Percentiles rank a stretch among this genome's conserved stretches.
These are phyloP conservation scores for Tuber magnatum DNA, from an alignment of 495 filamentous ascomycete genomes.

Conservation along the genomic window DNA sequence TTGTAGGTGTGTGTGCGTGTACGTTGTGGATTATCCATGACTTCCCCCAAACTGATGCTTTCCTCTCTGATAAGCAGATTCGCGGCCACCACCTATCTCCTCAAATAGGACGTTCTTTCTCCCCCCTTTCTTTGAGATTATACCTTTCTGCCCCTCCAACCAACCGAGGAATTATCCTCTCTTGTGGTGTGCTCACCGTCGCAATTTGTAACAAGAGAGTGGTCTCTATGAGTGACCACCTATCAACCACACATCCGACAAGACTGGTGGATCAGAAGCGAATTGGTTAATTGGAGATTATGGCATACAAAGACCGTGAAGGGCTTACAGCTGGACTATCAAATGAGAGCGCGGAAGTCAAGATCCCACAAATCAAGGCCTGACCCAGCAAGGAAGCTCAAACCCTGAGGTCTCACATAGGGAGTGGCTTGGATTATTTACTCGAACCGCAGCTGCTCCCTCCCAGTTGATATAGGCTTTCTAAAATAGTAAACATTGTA, in stretches of 20 bases:
- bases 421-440: too few species aligned
- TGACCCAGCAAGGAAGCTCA: too few species aligned
- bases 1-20: too few species aligned
- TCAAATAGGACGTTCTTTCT: background rate
- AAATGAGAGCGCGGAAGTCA: background rate
- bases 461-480: too few species aligned
- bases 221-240: background rate
- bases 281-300: background rate
- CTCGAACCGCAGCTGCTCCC: too few species aligned
- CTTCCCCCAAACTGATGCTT: background rate
- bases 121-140: background rate
- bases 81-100: background rate
- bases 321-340: background rate
- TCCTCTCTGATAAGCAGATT: background rate
- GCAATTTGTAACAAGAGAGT: too few species aligned
- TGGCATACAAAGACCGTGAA: background rate
- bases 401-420: too few species aligned
- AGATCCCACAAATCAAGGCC: background rate
- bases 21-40: too few species aligned
- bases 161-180: background rate
- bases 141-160: background rate
- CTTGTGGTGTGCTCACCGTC: too few species aligned
- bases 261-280: background rate
- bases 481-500: too few species aligned
- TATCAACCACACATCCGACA: background rate